These are phyloP conservation scores for Carpinus viminea DNA, from an alignment of 306 rosid species.

Conservation along the genomic window DNA sequence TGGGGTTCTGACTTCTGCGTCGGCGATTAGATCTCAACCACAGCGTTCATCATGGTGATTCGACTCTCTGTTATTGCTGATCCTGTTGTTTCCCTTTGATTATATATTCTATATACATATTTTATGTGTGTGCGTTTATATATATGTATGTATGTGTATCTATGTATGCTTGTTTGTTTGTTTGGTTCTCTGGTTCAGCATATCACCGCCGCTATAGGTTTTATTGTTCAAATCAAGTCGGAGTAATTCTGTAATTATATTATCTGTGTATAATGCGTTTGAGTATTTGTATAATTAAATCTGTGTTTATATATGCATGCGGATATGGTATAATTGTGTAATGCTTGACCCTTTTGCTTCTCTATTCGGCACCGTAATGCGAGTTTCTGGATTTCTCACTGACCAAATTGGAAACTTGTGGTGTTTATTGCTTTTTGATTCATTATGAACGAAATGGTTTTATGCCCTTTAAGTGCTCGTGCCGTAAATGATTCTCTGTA, in stretches of 20 bases:
- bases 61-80: not conserved
- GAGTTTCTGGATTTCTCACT: not conserved
- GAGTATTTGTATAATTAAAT: too few relatives aligned
- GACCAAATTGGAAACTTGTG: not conserved
- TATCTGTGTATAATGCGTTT: too few relatives aligned
- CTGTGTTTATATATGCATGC: not conserved
- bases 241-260: too few relatives aligned
- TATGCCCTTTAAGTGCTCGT: not conserved
- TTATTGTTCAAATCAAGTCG: too few relatives aligned
- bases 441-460: not conserved
- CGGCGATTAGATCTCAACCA: not conserved
- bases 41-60: not conserved
- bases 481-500: too few relatives aligned
- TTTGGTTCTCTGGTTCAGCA: too few relatives aligned
- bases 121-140: not conserved
- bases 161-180: too few relatives aligned
- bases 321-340: not conserved
- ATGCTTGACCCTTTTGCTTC: not conserved
- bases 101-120: not conserved
- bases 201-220: too few relatives aligned
- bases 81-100: not conserved
- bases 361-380: not conserved
- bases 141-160: not conserved
- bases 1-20: not conserved
- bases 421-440: not conserved